phyloP scores from a whole-genome alignment of 208 protist species.

The Blastocrithidia nonstop region DNA sequence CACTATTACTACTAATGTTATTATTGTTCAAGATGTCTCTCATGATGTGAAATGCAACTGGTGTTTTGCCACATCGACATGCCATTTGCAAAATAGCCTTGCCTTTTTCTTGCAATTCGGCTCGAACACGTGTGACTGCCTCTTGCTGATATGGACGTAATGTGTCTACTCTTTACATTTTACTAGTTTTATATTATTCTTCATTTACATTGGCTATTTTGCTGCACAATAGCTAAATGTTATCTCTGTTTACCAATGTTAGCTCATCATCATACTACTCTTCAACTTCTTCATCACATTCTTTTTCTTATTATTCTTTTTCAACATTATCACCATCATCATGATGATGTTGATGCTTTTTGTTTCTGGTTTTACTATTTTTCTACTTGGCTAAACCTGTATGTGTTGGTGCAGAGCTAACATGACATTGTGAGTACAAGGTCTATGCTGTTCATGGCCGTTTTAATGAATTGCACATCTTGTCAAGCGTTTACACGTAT shows the following conservation, averaged over 20 bases:
- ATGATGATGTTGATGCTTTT: too few relatives aligned
- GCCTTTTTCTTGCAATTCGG: constrained; percentile 15
- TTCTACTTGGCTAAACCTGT: too few relatives aligned
- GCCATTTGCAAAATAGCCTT: constrained; percentile 65
- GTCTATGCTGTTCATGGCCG: too few relatives aligned
- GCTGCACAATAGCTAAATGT: constrained; percentile 6
- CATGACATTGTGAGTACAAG: too few relatives aligned
- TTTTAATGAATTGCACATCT: too few relatives aligned
- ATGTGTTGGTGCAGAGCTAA: too few relatives aligned
- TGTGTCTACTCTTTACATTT: constrained; percentile 11
- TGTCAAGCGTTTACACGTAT: too few relatives aligned
- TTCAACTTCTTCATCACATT: background rate
- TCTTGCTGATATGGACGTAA: constrained; percentile 58
- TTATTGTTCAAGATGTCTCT: constrained; percentile 7
- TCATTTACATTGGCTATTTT: constrained; percentile 5
- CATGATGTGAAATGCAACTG: constrained; percentile 47
- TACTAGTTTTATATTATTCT: background rate
- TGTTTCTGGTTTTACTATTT: too few relatives aligned
- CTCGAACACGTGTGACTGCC: constrained; percentile 20
- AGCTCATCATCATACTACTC: constrained; percentile 8
- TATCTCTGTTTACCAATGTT: constrained; percentile 1
- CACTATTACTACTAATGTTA: too few relatives aligned
- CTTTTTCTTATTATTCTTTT: background rate
- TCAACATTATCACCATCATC: too few relatives aligned
- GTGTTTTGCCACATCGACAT: constrained; percentile 66